Conservation (phyloP, 768 basidiomycete species). For the Agaricus sinodeliciosus region DNA sequence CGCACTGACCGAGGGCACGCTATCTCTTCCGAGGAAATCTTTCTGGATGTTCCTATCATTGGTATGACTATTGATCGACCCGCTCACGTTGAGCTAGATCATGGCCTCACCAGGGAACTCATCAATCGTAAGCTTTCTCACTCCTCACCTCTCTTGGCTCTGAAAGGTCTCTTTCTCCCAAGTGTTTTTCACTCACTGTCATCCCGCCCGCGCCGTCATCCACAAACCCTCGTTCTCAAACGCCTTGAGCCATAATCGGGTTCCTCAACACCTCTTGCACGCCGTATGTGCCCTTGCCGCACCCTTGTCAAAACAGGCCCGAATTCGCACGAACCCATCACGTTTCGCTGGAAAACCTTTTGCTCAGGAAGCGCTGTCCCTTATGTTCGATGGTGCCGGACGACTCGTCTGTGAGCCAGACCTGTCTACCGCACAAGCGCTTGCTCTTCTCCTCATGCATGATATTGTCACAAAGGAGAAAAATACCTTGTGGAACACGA, state of each 20-base stretch:
- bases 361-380: slow-evolving; percentile 53
- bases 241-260: slow-evolving; percentile 54
- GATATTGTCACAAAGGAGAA: slow-evolving; percentile 44
- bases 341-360: slow-evolving; percentile 51
- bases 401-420: slow-evolving; percentile 55
- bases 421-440: slow-evolving; percentile 68
- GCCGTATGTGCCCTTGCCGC: slow-evolving; percentile 77
- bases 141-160: slow-evolving; percentile 10
- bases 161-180: slow-evolving; percentile 11
- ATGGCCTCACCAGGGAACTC: slow-evolving; percentile 61
- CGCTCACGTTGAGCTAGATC: slow-evolving; percentile 44
- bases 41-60: slow-evolving; percentile 33
- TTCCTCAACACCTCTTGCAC: slow-evolving; percentile 66
- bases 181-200: slow-evolving; percentile 83
- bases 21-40: slow-evolving; percentile 29
- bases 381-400: slow-evolving; percentile 70
- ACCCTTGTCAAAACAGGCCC: slow-evolving; percentile 63
- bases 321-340: slow-evolving; percentile 46
- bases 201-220: slow-evolving; percentile 69
- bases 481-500: slow-evolving; percentile 29
- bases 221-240: slow-evolving; percentile 75
- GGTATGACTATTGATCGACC: slow-evolving; percentile 34
- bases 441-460: slow-evolving; percentile 66
- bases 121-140: slow-evolving; percentile 52
- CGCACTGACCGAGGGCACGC: slow-evolving; percentile 35